Evolutionary conservation across 1,284 basidiomycete species (phyloP), one percentile per base, ranked within the genome.

Genomic region (Tylopilus orsonianus): DNA sequence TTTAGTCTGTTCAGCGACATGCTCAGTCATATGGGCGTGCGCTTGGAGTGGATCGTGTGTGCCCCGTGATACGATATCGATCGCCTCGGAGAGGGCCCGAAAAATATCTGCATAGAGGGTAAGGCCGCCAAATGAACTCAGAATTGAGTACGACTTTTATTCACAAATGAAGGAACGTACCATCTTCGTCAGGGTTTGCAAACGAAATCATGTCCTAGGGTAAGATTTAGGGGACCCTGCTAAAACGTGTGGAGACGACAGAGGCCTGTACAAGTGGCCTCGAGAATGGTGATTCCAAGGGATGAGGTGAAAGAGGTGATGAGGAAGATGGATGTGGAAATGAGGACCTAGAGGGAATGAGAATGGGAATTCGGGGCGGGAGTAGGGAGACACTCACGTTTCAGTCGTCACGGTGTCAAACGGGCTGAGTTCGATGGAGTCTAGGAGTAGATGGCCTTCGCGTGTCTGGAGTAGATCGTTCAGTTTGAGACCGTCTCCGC

Each of bases 301-400:
- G 97, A 83, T 67, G 99, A 97, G 0, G 96, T 99, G 18, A 99
- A 77, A 0, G 92, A 95, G 0, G 96, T 96, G 65, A 96, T 97
- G 71, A 99, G 78, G 70, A 92, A 98, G 54, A 99, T 95, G 8
- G 92, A 78, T 0, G 94, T 94, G 41, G 84, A 80, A 7, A 77
- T 73, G 18, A 99, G 78, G 19, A 97, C 84, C 90, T 93, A 55
- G 6, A 30, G 35, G 12, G 8, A 12, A 32, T 3, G 14, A 14
- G 7, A 12, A 18, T 5, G 13, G 8, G 10, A 8, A 9, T n/a
- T n/a, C n/a, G n/a, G 10, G 23, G 4, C 3, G 22, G 13, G 8
- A 5, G n/a, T 9, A 18, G 8, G 3, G 27, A 12, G 10, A 1
- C 5, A 68, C 84, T 55, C 56, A 91, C 91, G n/a, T 82, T 77